Conservation (phyloP, 768 basidiomycete genomes). For the Panus rudis region DNA sequence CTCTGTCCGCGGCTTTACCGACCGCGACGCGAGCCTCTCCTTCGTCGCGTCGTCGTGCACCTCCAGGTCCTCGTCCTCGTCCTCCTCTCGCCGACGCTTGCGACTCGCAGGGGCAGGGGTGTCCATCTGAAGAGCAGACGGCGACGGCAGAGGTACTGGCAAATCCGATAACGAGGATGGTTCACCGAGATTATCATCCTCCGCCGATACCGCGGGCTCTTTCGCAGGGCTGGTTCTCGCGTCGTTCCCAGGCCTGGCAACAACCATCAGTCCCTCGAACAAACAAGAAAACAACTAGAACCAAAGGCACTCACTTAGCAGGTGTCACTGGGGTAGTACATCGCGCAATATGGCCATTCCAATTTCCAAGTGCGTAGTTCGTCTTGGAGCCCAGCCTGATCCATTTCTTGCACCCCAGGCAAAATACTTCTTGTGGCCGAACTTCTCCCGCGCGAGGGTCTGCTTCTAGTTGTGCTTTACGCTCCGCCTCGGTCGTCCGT, state of each 20-base stretch:
- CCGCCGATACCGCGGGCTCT: too few species aligned
- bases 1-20: slow-evolving; percentile 2
- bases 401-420: slow-evolving; percentile 60
- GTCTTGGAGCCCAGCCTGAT: slow-evolving; percentile 35
- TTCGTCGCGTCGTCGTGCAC: background rate
- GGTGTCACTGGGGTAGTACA: background rate
- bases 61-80: slow-evolving; percentile 1
- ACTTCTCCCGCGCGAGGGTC: slow-evolving; percentile 48
- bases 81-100: slow-evolving; percentile 1
- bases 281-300: too few species aligned
- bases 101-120: background rate
- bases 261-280: too few species aligned
- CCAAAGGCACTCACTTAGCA: background rate
- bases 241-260: too few species aligned
- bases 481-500: slow-evolving; percentile 34
- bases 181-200: too few species aligned
- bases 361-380: slow-evolving; percentile 42
- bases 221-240: too few species aligned
- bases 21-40: too few species aligned
- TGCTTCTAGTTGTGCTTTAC: slow-evolving; percentile 43
- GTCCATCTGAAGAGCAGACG: too few species aligned
- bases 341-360: slow-evolving; percentile 41
- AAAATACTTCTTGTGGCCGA: slow-evolving; percentile 45
- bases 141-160: too few species aligned
- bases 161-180: too few species aligned